A percentile compares a stretch with the other conserved stretches of the same genome.
phyloP scores from a whole-genome alignment of 768 basidiomycete genomes.

The Epithele typhae region DNA sequence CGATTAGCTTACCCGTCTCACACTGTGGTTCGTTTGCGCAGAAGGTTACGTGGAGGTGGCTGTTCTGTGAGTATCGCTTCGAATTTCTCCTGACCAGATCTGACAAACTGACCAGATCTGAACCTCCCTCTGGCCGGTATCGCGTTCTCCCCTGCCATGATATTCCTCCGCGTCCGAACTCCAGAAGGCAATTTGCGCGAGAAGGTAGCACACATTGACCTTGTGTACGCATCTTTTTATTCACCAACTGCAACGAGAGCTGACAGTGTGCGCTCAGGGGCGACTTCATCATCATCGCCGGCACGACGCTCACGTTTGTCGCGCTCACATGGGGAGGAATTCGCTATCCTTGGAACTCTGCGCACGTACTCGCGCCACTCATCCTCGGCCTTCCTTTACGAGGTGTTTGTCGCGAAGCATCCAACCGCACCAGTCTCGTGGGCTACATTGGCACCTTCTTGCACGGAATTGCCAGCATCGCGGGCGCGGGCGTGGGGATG shows the following conservation, averaged over 20 bases:
- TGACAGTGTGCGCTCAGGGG: constrained; percentile 29
- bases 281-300: constrained; percentile 18
- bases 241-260: constrained; percentile 6
- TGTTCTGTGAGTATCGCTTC: constrained; percentile 14
- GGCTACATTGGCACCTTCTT: constrained; percentile 12
- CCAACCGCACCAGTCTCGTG: constrained; percentile 12
- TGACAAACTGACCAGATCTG: constrained; percentile 1
- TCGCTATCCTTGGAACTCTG: constrained; percentile 31
- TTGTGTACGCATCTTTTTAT: constrained; percentile 22
- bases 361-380: constrained; percentile 31
- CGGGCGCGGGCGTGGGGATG: no score
- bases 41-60: constrained; percentile 13
- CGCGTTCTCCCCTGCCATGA: not conserved
- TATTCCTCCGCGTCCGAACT: constrained; percentile 14
- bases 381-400: constrained; percentile 27
- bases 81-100: not conserved
- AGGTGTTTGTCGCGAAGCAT: constrained; percentile 1
- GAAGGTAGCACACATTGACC: constrained; percentile 20
- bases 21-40: constrained; percentile 25
- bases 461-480: constrained; percentile 13
- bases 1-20: no score
- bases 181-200: constrained; percentile 16
- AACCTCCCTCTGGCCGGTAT: constrained; percentile 3
- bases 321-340: constrained; percentile 33
- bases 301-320: constrained; percentile 10